Base-by-base conservation (phyloP, 208 protist genomes). In the Balamuthia mandrillaris region DNA sequence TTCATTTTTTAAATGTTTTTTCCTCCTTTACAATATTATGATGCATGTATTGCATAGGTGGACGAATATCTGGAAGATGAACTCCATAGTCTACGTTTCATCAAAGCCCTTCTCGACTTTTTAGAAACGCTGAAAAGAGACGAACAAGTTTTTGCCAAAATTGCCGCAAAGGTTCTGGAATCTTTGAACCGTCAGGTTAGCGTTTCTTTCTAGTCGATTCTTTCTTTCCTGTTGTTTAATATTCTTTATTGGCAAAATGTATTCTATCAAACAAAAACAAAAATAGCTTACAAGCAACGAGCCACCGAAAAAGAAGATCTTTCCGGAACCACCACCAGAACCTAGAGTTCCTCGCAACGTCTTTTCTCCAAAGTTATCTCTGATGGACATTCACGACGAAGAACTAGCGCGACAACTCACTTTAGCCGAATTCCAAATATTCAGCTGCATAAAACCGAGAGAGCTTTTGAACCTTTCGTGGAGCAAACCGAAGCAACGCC, bases 391-490 rank as follows among this genome's bases (percentile, higher is more conserved):
- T 5, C 63, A 90, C 37, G 89, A 91, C 27, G 85, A 90, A 16
- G 89, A 91, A 39, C 70, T 92, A 5, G 89, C 89, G 9, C 27
- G 86, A 39, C 89, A 92, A 41, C 56, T 92, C 16, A 90, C 88
- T 27, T 45, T 92, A 1, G 87, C 91, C 24, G 90, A 92, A 21
- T 92, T 91, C 87, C 68, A 89, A 29, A 91, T 92, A 10, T 92
- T 86, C 81, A 10, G 24, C 4, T n/a, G 10, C 1, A 85, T 90
- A 6, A 27, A 93, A 85, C 91, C 91, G 44, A 44, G 58, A 18
- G 91, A 93, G 81, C 51, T 93, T 1, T 21, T 93, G 0, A 93
- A 93, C 24, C 86, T 91, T 58, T 74, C 87, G 5, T 93, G 91
- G 91, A 93, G 88, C 37, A 93, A 93, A 56, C 63, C 89, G 27